Conservation (phyloP, 495 filamentous ascomycete genomes). For the Parachaetomium inaequale region DNA sequence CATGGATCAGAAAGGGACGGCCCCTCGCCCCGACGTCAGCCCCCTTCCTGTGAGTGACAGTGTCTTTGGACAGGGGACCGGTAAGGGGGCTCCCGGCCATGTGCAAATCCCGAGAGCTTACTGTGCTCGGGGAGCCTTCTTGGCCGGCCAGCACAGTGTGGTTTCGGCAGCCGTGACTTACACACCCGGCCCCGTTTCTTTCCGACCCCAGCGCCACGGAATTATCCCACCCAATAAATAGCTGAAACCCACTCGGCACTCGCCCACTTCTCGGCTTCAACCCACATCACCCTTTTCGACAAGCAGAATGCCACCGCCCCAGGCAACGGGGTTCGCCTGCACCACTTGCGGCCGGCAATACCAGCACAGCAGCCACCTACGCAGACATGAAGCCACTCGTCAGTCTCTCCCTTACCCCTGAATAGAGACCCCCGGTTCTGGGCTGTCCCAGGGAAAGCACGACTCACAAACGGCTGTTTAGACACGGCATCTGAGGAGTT, state of each 20-base stretch:
- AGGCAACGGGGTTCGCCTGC: neutral
- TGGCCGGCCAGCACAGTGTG: neutral
- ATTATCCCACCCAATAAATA: neutral
- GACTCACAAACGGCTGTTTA: neutral
- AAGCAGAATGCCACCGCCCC: neutral
- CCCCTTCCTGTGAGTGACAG: neutral
- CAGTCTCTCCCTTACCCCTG: neutral
- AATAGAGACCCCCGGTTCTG: neutral
- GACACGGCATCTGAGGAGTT: neutral
- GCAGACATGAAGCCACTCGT: constrained; percentile 11
- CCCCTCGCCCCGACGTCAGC: neutral
- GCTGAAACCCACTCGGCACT: neutral
- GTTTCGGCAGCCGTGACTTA: neutral
- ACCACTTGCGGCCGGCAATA: constrained; percentile 2
- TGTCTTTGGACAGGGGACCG: neutral
- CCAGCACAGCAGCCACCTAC: constrained; percentile 6
- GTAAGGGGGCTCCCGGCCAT: neutral
- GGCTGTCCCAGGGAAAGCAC: too few species aligned
- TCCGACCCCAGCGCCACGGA: neutral
- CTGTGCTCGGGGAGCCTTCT: neutral
- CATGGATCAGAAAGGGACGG: neutral
- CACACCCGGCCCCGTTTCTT: neutral
- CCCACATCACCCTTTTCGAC: neutral
- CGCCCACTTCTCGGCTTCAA: neutral
- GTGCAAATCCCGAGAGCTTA: neutral